Conservation (phyloP, 2,329 filamentous ascomycete species). For the Sporothrix schenckii region DNA sequence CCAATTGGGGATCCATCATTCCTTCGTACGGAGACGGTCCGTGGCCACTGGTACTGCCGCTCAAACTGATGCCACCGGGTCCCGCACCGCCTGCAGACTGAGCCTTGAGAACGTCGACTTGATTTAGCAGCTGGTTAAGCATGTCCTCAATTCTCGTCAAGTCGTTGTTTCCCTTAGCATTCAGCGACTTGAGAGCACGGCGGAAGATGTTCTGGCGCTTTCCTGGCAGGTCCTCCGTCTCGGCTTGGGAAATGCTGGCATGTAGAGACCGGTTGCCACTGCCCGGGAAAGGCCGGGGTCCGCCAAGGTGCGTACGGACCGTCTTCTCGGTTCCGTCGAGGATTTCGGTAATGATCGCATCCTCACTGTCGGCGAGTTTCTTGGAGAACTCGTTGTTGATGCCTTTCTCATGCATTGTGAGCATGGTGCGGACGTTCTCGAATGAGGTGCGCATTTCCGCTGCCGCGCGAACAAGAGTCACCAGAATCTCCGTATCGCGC, state of each 20-base stretch:
- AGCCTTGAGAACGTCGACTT: slow-evolving; percentile 81
- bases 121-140: slow-evolving; percentile 86
- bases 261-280: slow-evolving; percentile 62
- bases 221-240: slow-evolving; percentile 61
- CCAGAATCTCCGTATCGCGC: slow-evolving; percentile 92
- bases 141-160: slow-evolving; percentile 86
- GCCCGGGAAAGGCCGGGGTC: slow-evolving; percentile 79
- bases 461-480: slow-evolving; percentile 89
- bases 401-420: slow-evolving; percentile 84
- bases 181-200: slow-evolving; percentile 87
- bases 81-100: slow-evolving; percentile 51
- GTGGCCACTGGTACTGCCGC: slow-evolving; percentile 53
- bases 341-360: slow-evolving; percentile 82
- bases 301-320: slow-evolving; percentile 77
- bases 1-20: slow-evolving; percentile 63
- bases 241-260: slow-evolving; percentile 57
- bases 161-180: slow-evolving; percentile 84
- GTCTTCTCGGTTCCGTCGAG: slow-evolving; percentile 86
- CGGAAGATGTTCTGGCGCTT: slow-evolving; percentile 96
- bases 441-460: slow-evolving; percentile 97
- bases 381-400: slow-evolving; percentile 83
- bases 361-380: slow-evolving; percentile 76
- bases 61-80: slow-evolving; percentile 26
- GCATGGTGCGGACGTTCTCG: slow-evolving; percentile 89
- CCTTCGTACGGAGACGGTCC: slow-evolving; percentile 65